Base-by-base conservation (phyloP, 805 yeast species). In the Clavispora asparagi region DNA sequence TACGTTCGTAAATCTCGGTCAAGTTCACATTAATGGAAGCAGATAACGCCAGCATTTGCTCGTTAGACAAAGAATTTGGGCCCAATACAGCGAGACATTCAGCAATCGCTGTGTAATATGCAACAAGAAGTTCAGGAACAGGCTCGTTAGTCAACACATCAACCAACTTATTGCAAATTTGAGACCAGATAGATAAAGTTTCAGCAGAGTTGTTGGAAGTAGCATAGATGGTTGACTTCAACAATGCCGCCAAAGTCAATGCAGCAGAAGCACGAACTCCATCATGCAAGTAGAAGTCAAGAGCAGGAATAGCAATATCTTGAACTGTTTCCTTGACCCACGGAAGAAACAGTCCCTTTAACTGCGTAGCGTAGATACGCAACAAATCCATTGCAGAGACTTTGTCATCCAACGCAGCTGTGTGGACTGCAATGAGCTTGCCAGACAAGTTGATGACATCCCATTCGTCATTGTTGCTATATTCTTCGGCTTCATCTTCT, bases 231-330 rank as follows among this genome's bases (percentile, higher is more conserved):
- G 84, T 74, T 52, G 87, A 81, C 45, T 79, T 68, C 49, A 94
- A 70, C 44, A 92, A 70, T 4, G 89, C 81, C 2, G 97, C 90
- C 58, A 91, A 81, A 6, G 91, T 77, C 50, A 83, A 78, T 2
- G 97, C 91, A 40, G 96, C 90, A n/a, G 92, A 80, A 26, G 86
- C 88, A 56, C 98, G 81, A 6, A 92, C 98, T 33, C 95, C 96
- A 64, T 90, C 97, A 62, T 90, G 97, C 58, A 91, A 77, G 62
- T 87, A 90, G 63, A 92, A 94, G 61, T 85, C 94, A 46, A 94
- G 74, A 3, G 96, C 89, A 7, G 98, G 98, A 27, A 90, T 70
- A 9, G 89, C 85, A 54, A 94, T 82, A 33, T 87, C 94, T 40
- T 73, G 76, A 44, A 89, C 78, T 51, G 91, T 80, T 58, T 86